These are phyloP conservation scores for Stephanodiscus minutulus DNA, from an alignment of 108 stramenopile genomes.

Conservation along the genomic window DNA sequence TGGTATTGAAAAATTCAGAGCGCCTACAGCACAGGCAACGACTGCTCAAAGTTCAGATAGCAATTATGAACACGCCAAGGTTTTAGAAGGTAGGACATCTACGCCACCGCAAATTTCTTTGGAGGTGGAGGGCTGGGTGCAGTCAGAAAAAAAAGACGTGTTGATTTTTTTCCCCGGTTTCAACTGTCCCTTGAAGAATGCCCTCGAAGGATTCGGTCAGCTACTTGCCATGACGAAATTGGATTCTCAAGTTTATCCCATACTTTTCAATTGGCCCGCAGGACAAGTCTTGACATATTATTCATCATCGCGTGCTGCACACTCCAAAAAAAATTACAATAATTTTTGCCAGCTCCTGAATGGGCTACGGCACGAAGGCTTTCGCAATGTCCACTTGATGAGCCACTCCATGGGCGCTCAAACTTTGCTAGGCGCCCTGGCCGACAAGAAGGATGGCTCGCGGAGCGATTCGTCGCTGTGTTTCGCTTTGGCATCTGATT, in stretches of 20 bases:
- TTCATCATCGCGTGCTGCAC: constrained; percentile 4
- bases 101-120: background rate
- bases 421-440: constrained; percentile 39
- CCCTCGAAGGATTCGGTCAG: constrained; percentile 46
- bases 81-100: background rate
- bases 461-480: constrained; percentile 31
- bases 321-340: constrained; percentile 22
- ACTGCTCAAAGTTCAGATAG: too few species aligned
- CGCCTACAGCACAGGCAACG: too few species aligned
- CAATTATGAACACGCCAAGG: too few species aligned
- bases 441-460: constrained; percentile 38
- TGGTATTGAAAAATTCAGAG: too few species aligned
- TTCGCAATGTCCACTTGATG: constrained; percentile 49
- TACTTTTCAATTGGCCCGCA: constrained; percentile 47
- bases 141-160: constrained; percentile 30
- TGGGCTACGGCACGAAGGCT: constrained; percentile 37
- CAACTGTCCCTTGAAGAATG: constrained; percentile 39
- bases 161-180: constrained; percentile 57
- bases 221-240: constrained; percentile 56
- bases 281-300: constrained; percentile 49
- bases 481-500: constrained; percentile 39
- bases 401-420: constrained; percentile 60
- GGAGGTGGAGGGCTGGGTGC: constrained; percentile 9
- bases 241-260: constrained; percentile 44
- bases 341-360: constrained; percentile 38